Conservation (phyloP, 371 early-diverging fungal species). For the Mortierella sp. region DNA sequence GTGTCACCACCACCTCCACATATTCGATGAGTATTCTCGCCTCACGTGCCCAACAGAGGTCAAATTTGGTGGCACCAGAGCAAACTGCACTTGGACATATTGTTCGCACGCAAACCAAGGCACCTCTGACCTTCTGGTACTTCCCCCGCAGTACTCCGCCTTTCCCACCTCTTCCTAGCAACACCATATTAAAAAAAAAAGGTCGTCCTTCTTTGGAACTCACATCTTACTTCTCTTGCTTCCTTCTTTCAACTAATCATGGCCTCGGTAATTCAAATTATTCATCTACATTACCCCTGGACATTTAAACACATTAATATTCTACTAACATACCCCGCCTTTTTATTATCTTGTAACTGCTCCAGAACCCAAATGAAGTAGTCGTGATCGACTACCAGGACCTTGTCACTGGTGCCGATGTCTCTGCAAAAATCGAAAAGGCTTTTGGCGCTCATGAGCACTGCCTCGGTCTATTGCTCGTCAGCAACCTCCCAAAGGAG, state of each 20-base stretch:
- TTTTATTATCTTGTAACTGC: background rate
- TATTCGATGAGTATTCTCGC: no score
- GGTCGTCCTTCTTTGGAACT: background rate
- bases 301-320: background rate
- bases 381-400: conserved; percentile 58
- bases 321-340: background rate
- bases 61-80: background rate
- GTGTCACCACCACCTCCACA: no score
- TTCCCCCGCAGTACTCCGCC: background rate
- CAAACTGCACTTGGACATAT: no score
- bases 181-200: no score
- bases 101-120: background rate
- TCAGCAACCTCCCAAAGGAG: conserved; percentile 62
- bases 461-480: conserved; percentile 64
- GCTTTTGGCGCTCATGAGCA: conserved; percentile 64
- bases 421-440: conserved; percentile 54
- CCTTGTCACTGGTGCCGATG: conserved; percentile 42
- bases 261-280: background rate
- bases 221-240: background rate
- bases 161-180: background rate
- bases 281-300: background rate
- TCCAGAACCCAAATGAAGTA: conserved; percentile 26
- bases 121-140: background rate
- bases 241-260: background rate
- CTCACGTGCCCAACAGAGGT: no score